Base-by-base conservation (phyloP, 1,284 basidiomycete species). In the Sporisorium iseilematis-ciliati region DNA sequence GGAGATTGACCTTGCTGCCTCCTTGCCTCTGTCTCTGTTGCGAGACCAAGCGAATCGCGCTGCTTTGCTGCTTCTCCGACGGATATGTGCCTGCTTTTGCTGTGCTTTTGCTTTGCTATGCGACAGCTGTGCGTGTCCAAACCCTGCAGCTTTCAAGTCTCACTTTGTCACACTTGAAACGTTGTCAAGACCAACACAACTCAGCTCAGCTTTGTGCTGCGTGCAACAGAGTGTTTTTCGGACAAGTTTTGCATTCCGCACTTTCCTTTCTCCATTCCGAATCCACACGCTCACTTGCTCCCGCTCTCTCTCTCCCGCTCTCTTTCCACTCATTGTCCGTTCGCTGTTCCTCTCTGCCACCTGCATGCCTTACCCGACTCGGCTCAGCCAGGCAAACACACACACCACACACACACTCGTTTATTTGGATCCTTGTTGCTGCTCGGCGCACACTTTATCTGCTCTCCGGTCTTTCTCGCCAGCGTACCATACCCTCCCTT, bases 241-340 rank as follows among this genome's bases (percentile, higher is more conserved):
- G 10, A 25, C 43, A 25, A 25, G 43, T 46, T 46, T 29, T 48
- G 48, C 48, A 49, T 49, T 49, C 48, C 49, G 49, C 49, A 49
- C 29, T 31, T 33, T 10, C 4, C 48, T 29, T 21, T 23, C 2
- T n/a, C 29, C 29, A 50, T 48, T 29, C 49, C 49, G 31, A 29
- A 49, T 29, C 16, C 25, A 26, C 46, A 26, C 46, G 25, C 49
- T 38, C 21, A 11, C 12, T 46, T 11, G n/a, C 43, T 23, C 43
- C 43, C 43, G 43, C 43, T 25, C 20, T 46, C 33, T 51, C 33
- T 51, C 20, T 14, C 35, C 23, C 49, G 10, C 31, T 35, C 31
- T 20, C 49, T 14, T 23, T 20, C n/a, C 41, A 8, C 41, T 4
- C 18, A 20, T n/a, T 29, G 18, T 31, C 48, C 16, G 35, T 16